Conservation (phyloP, 2,329 filamentous ascomycete species). For the Stylonectria norvegica region DNA sequence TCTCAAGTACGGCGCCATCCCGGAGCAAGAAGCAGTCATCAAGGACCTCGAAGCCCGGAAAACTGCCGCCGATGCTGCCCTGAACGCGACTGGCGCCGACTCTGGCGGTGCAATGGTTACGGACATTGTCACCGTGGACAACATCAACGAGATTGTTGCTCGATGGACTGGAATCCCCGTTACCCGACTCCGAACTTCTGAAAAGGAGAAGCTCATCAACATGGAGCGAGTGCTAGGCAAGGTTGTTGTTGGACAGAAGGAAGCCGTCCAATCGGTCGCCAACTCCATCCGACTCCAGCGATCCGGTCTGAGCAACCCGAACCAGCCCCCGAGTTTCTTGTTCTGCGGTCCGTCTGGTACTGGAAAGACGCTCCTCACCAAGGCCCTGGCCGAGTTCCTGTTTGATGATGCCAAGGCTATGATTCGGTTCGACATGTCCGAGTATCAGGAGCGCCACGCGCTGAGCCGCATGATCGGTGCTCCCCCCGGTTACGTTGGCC, state of each 20-base stretch:
- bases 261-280: conserved; percentile 88
- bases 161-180: conserved; percentile 99
- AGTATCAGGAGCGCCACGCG: conserved; percentile 96
- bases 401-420: conserved; percentile 97
- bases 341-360: conserved; percentile 99
- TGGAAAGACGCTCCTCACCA: conserved; percentile 95
- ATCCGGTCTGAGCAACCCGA: conserved; percentile 91
- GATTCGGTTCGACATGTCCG: conserved; percentile 99
- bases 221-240: conserved; percentile 88
- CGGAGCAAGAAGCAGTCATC: conserved; percentile 81
- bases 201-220: conserved; percentile 96
- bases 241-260: conserved; percentile 87
- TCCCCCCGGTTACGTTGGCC: conserved; percentile 93
- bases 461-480: conserved; percentile 97
- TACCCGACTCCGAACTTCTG: conserved; percentile 85
- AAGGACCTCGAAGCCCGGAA: conserved; percentile 78
- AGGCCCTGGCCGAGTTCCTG: conserved; percentile 93
- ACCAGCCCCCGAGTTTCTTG: conserved; percentile 94
- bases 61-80: conserved; percentile 68
- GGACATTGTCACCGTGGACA: conserved; percentile 90
- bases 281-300: conserved; percentile 95
- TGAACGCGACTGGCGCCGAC: conserved; percentile 55
- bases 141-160: conserved; percentile 98
- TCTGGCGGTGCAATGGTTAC: conserved; percentile 73
- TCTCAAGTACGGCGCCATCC: conserved; percentile 95